Conservation (phyloP, 495 filamentous ascomycete species). For the Aspergillus baeticus region DNA sequence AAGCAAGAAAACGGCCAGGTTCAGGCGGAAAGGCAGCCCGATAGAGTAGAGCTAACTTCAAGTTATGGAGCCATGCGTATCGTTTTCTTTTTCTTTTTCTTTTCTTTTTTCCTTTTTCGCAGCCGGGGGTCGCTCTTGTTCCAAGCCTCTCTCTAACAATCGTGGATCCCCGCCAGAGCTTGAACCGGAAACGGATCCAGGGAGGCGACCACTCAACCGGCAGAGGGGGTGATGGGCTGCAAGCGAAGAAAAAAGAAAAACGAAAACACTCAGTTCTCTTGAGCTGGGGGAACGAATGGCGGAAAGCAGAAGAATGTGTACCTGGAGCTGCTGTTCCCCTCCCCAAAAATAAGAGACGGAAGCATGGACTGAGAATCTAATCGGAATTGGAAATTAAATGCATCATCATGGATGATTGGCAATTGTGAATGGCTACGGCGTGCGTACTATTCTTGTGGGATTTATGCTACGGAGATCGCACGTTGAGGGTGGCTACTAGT, state of each 20-base stretch:
- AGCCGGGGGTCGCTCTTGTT: conserved; percentile 11
- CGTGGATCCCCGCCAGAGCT: conserved; percentile 41
- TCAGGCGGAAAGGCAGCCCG: conserved; percentile 22
- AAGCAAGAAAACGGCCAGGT: conserved; percentile 19
- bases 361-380: neutral
- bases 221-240: conserved; percentile 14
- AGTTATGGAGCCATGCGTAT: conserved; percentile 20
- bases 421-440: neutral
- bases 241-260: conserved; percentile 18
- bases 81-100: conserved; percentile 13
- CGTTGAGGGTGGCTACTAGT: too few species aligned
- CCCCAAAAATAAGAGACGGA: conserved; percentile 7
- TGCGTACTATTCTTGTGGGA: too few species aligned
- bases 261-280: conserved; percentile 1
- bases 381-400: conserved; percentile 4
- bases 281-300: conserved; percentile 10
- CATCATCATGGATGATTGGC: neutral
- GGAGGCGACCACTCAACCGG: conserved; percentile 24
- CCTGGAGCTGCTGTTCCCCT: neutral
- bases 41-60: conserved; percentile 1
- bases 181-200: conserved; percentile 39
- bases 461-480: too few species aligned
- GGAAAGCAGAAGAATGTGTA: conserved; percentile 8
- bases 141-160: conserved; percentile 31
- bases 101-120: conserved; percentile 17